Conservation (phyloP, 768 basidiomycete genomes). For the Suillus subaureus region DNA sequence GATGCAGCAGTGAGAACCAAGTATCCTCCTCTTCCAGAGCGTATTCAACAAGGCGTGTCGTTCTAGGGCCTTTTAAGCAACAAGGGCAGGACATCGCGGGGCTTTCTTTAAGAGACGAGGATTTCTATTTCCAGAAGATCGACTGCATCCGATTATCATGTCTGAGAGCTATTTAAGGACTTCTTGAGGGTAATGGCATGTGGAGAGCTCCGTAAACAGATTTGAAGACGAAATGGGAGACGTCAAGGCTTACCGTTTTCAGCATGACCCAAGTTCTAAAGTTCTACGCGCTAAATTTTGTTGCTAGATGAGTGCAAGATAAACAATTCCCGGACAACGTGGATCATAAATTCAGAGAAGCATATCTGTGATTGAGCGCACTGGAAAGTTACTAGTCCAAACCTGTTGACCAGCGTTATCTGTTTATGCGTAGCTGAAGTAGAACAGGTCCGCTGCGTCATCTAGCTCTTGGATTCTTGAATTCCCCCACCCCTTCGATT, state of each 20-base stretch:
- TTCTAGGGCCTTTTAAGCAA: constrained; percentile 11
- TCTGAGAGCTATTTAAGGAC: constrained; percentile 2
- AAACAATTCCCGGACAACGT: neutral
- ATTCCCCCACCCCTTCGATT: neutral
- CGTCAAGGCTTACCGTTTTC: neutral
- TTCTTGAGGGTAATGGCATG: constrained; percentile 1
- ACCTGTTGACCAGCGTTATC: neutral
- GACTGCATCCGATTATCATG: constrained; percentile 2
- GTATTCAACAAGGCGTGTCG: neutral
- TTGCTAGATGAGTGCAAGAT: neutral
- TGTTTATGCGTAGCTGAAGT: neutral
- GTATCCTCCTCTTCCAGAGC: neutral
- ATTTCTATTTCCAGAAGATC: constrained; percentile 3
- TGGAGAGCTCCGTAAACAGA: neutral
- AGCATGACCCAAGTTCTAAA: neutral
- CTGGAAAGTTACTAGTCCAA: neutral
- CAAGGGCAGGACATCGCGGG: constrained; percentile 5
- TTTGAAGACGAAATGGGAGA: neutral
- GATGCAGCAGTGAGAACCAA: neutral
- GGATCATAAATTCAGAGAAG: neutral
- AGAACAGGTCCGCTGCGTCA: neutral
- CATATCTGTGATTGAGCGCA: neutral
- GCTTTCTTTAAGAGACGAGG: neutral
- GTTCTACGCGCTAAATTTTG: neutral
- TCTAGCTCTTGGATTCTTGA: neutral